Evolutionary conservation across 1,284 basidiomycete species (phyloP), one percentile per base, ranked within the genome.

Genomic region (Hymenochaete sp.): DNA sequence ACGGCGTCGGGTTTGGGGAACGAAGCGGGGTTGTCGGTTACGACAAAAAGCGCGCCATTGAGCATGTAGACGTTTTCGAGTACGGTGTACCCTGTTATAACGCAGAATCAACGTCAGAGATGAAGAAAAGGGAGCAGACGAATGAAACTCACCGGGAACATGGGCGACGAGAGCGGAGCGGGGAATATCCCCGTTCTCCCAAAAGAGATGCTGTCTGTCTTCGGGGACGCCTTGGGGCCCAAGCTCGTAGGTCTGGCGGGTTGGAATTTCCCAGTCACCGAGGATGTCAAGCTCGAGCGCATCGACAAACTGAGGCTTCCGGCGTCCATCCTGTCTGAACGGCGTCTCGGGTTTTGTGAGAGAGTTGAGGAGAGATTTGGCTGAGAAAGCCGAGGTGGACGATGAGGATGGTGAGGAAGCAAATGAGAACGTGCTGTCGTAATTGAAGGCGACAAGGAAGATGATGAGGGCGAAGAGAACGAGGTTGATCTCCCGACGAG

Each of bases 61-160:
- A 70, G 71, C 21, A 85, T 60, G 51, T 83, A 75, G 19, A 89
- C 68, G 49, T 85, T 81, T 54, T 91, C 85, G 44, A 92, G 67
- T 33, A 90, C 74, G 1, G 84, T 89, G 66, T 81, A 88, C 2
- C 89, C 88, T 88, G 35, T 50, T 35, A 22, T 9, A 63, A 47
- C 66, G 67, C 70, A 1, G 16, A 19, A 6, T 28, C 44, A 60
- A 60, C 7, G 68, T 66, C 22, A 64, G 63, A 50, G 68, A 65
- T 32, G 13, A 27, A 35, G 28, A 44, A 32, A 29, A 11, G 13
- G 5, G 5, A 35, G 44, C 4, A 16, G 3, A 10, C 16, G 18
- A 10, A 9, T 14, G 8, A 4, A 27, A 11, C 49, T 25, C 28
- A 47, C 49, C 49, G 10, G 49, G 49, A 8, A 51, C 49, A 27